Conservation (phyloP, 352 stramenopile genomes). For the Globisporangium nunn region DNA sequence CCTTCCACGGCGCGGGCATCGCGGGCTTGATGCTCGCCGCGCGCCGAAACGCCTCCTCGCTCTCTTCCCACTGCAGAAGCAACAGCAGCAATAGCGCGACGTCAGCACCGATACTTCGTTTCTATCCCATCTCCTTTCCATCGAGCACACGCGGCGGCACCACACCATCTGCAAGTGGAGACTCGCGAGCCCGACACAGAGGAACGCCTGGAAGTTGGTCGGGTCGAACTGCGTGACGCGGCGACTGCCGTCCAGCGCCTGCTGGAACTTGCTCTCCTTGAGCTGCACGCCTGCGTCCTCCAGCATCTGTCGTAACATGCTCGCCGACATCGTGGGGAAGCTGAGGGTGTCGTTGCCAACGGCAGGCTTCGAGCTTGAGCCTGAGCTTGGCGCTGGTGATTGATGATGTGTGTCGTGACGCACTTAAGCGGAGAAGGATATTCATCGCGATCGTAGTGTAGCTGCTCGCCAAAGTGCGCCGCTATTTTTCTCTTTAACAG, state of each 20-base stretch:
- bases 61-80: slow-evolving; percentile 48
- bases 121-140: too few relatives aligned
- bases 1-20: slow-evolving; percentile 76
- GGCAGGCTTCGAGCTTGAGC: too few relatives aligned
- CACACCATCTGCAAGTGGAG: slow-evolving; percentile 62
- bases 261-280: slow-evolving; percentile 67
- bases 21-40: slow-evolving; percentile 67
- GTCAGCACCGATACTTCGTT: too few relatives aligned
- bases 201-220: slow-evolving; percentile 78
- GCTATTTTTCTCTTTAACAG: too few relatives aligned
- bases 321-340: slow-evolving; percentile 40
- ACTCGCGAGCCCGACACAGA: slow-evolving; percentile 73
- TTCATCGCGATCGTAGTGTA: too few relatives aligned
- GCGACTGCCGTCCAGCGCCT: slow-evolving; percentile 55
- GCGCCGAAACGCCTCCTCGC: slow-evolving; percentile 56
- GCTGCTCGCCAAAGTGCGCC: too few relatives aligned
- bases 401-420: too few relatives aligned
- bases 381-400: too few relatives aligned
- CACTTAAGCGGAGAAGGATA: too few relatives aligned
- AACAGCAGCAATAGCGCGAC: background rate
- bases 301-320: slow-evolving; percentile 72
- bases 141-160: background rate
- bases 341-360: too few relatives aligned
- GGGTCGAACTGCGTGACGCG: slow-evolving; percentile 72
- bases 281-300: slow-evolving; percentile 61